A percentile compares a stretch with the other conserved stretches of the same genome.
Conservation (phyloP, 1,284 basidiomycete species). For the Malassezia dermatis region DNA sequence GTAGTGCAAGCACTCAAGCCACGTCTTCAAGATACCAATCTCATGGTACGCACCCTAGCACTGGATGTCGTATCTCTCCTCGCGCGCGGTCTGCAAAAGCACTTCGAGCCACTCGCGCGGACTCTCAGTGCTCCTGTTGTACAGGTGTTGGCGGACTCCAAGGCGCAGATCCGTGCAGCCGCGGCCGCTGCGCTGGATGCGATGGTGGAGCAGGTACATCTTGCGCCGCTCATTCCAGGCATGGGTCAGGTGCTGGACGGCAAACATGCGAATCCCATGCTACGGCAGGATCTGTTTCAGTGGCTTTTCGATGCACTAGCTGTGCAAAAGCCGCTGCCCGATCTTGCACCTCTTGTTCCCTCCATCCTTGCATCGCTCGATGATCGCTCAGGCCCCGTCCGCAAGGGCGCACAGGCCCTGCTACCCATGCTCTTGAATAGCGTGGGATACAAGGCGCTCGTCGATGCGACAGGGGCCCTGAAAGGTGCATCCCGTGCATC, state of each 20-base stretch:
- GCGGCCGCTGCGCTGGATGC: constrained; percentile 69
- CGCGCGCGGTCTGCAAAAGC: constrained; percentile 83
- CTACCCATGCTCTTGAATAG: constrained; percentile 67
- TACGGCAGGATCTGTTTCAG: constrained; percentile 69
- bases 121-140: constrained; percentile 68
- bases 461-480: constrained; percentile 72
- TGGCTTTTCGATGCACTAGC: constrained; percentile 78
- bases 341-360: constrained; percentile 63
- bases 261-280: constrained; percentile 67
- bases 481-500: constrained; percentile 83
- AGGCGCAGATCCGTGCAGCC: constrained; percentile 70
- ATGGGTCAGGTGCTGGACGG: constrained; percentile 68
- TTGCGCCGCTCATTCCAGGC: constrained; percentile 70
- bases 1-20: constrained; percentile 78
- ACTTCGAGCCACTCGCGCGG: constrained; percentile 79
- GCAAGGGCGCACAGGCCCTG: constrained; percentile 75
- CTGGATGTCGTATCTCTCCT: constrained; percentile 81
- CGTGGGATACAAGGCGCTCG: constrained; percentile 72
- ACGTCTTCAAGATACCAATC: constrained; percentile 82
- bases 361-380: constrained; percentile 74
- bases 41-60: constrained; percentile 79
- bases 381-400: constrained; percentile 80
- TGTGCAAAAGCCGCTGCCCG: constrained; percentile 55
- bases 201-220: constrained; percentile 70
- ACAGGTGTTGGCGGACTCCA: constrained; percentile 83